A percentile compares a stretch with the other conserved stretches of the same genome.
phyloP scores from a whole-genome alignment of 768 basidiomycete species.

The Lentinula sp. region DNA sequence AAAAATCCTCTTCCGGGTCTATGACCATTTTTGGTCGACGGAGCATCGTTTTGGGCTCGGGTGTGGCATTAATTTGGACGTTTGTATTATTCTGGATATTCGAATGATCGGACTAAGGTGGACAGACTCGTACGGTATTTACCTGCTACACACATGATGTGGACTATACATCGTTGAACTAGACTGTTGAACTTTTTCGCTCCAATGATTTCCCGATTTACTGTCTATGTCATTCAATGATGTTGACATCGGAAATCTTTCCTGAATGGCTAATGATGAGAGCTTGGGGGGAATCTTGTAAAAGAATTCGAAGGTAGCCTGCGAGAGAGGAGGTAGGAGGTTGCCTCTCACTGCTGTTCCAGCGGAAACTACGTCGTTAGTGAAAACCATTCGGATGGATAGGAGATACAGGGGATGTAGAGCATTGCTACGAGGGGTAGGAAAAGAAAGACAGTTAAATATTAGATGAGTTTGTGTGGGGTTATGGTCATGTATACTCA shows the following conservation, averaged over 20 bases:
- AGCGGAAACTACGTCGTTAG: constrained; percentile 24
- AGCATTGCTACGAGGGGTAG: constrained; percentile 8
- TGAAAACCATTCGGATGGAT: constrained; percentile 27
- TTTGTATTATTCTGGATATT: neutral
- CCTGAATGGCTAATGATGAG: too few species aligned
- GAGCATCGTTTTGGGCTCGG: neutral
- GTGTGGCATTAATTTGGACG: neutral
- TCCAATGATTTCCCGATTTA: too few species aligned
- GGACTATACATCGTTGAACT: too few species aligned
- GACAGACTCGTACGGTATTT: too few species aligned
- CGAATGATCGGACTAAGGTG: neutral
- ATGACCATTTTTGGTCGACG: neutral
- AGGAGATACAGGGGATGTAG: constrained; percentile 20
- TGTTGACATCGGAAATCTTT: too few species aligned
- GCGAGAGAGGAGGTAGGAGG: too few species aligned
- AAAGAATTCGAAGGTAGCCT: too few species aligned
- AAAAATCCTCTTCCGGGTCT: neutral
- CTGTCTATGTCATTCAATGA: too few species aligned
- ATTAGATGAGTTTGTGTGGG: too few species aligned
- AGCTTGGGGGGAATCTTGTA: too few species aligned
- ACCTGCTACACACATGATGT: too few species aligned
- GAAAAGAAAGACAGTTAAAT: neutral
- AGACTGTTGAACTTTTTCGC: too few species aligned
- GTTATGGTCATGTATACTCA: neutral
- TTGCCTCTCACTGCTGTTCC: constrained; percentile 22